Conservation (phyloP, 768 basidiomycete genomes). For the Mycena indigotica region DNA sequence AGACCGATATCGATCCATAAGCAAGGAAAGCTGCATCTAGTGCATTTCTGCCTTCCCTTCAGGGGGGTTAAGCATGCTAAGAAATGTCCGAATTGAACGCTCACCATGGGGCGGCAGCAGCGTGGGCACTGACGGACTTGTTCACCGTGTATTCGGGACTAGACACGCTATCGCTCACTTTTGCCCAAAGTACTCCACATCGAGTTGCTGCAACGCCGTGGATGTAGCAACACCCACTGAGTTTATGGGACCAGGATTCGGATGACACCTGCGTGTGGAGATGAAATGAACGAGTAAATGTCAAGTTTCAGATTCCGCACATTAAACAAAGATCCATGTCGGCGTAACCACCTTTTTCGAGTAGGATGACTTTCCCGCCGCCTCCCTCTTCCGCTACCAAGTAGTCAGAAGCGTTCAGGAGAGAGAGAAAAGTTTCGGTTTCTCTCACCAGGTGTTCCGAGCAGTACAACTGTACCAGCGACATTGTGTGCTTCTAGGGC, state of each 20-base stretch:
- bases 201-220: slow-evolving; percentile 64
- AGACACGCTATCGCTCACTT: slow-evolving; percentile 46
- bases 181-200: slow-evolving; percentile 74
- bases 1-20: slow-evolving; percentile 74
- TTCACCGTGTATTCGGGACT: slow-evolving; percentile 1
- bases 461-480: slow-evolving; percentile 67
- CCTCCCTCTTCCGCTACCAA: slow-evolving; percentile 72
- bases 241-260: slow-evolving; percentile 55
- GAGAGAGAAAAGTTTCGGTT: slow-evolving; percentile 3
- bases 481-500: slow-evolving; percentile 65
- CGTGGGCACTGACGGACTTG: slow-evolving; percentile 60
- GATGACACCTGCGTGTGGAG: slow-evolving; percentile 64
- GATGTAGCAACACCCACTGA: slow-evolving; percentile 55
- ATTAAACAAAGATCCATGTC: slow-evolving; percentile 84
- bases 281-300: slow-evolving; percentile 2
- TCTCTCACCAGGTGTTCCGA: slow-evolving; percentile 78
- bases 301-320: slow-evolving; percentile 44
- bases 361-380: slow-evolving; percentile 74
- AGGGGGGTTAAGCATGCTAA: slow-evolving; percentile 2
- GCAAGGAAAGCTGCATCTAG: slow-evolving; percentile 87
- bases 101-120: slow-evolving; percentile 76
- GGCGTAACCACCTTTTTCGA: slow-evolving; percentile 75
- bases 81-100: slow-evolving; percentile 17
- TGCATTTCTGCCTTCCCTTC: slow-evolving; percentile 80
- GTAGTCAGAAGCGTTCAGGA: slow-evolving; percentile 12